Evolutionary conservation across 116 monocot genomes (phyloP).

Genomic region (Phalaenopsis hybrid): DNA sequence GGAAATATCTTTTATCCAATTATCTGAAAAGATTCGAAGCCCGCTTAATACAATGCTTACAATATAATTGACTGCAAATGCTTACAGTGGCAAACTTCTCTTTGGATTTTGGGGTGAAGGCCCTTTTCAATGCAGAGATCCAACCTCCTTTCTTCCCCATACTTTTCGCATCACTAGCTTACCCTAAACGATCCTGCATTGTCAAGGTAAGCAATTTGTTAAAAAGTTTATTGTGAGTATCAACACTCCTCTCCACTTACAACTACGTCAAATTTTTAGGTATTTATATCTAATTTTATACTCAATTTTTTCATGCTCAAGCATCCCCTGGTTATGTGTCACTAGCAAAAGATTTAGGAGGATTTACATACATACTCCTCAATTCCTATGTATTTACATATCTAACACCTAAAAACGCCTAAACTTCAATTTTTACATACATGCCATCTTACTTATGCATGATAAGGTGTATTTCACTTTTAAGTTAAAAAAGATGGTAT

Average conservation of each 20-base stretch:
- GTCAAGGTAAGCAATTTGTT: background rate
- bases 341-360: background rate
- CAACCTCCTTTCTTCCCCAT: slow-evolving; percentile 86
- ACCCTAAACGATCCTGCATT: slow-evolving; percentile 23
- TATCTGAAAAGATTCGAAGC: background rate
- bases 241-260: background rate
- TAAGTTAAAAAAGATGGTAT: too few species aligned
- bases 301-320: background rate
- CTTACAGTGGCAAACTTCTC: slow-evolving; percentile 43
- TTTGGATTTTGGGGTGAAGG: slow-evolving; percentile 55
- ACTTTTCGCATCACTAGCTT: slow-evolving; percentile 26
- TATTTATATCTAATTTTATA: background rate
- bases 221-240: background rate
- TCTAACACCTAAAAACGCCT: too few species aligned
- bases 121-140: slow-evolving; percentile 65
- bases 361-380: too few species aligned
- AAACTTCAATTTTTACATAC: too few species aligned
- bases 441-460: too few species aligned
- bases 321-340: background rate
- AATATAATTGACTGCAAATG: background rate
- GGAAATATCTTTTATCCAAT: background rate
- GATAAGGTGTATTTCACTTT: too few species aligned
- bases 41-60: background rate
- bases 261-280: background rate
- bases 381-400: too few species aligned